Evolutionary conservation across 2,329 filamentous ascomycete species (phyloP).

Genomic region (Cytospora schulzeri): DNA sequence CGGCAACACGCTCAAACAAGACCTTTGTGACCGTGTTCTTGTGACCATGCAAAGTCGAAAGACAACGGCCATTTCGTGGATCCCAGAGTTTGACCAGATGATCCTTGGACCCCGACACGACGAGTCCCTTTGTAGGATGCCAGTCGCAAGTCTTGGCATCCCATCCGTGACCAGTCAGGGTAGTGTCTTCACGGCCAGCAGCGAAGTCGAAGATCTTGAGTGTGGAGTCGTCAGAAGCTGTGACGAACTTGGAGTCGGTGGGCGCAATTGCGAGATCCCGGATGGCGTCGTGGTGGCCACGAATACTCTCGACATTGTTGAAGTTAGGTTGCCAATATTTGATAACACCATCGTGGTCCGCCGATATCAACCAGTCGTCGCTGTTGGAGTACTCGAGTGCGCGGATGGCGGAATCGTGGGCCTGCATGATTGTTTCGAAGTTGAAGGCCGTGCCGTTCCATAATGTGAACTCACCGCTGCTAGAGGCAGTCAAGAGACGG

Average conservation of each 20-base stretch:
- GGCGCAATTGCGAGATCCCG: constrained; percentile 91
- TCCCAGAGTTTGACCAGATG: constrained; percentile 98
- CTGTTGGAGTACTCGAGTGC: constrained; percentile 88
- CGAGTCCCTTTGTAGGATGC: constrained; percentile 91
- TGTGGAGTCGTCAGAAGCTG: constrained; percentile 89
- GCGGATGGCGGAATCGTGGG: constrained; percentile 85
- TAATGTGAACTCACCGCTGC: constrained; percentile 95
- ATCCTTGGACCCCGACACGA: constrained; percentile 96
- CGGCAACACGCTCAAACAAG: constrained; percentile 82
- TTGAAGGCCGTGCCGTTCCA: constrained; percentile 99
- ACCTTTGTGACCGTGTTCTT: constrained; percentile 97
- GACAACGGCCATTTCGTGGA: constrained; percentile 83
- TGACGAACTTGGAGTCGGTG: constrained; percentile 94
- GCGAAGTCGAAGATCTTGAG: constrained; percentile 98
- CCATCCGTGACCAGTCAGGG: constrained; percentile 93
- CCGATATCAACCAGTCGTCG: constrained; percentile 95
- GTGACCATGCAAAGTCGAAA: constrained; percentile 93
- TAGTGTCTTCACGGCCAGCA: constrained; percentile 77
- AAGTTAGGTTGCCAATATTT: constrained; percentile 99
- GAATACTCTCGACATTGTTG: constrained; percentile 95
- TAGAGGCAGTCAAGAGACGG: constrained; percentile 86
- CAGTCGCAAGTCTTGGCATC: constrained; percentile 96
- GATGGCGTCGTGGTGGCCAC: constrained; percentile 87
- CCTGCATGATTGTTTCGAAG: constrained; percentile 99
- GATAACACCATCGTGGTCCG: constrained; percentile 90